Evolutionary conservation across 2,329 filamentous ascomycete species (phyloP).

Genomic region (Periconia digitata): DNA sequence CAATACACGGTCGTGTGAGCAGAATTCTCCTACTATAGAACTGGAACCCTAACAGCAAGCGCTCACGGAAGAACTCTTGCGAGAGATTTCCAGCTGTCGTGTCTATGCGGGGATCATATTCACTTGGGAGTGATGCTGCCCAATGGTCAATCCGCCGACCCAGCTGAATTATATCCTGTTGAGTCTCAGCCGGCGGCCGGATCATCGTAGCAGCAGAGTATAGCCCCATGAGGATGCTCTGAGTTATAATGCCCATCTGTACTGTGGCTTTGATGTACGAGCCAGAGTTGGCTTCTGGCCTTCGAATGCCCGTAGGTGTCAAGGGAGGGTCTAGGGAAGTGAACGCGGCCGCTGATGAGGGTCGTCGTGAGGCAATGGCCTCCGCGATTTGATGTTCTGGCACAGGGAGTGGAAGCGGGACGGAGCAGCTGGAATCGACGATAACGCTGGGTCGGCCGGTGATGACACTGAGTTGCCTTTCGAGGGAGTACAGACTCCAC

Average conservation of each 20-base stretch:
- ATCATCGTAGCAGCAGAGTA: conserved; percentile 40
- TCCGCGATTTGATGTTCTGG: conserved; percentile 22
- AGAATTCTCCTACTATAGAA: conserved; percentile 45
- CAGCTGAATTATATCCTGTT: conserved; percentile 36
- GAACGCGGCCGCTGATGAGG: conserved; percentile 6
- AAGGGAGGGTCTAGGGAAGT: conserved; percentile 2
- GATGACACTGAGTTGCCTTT: conserved; percentile 42
- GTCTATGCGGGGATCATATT: conserved; percentile 30
- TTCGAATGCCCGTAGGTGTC: conserved; percentile 3
- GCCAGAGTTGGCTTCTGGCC: conserved; percentile 18
- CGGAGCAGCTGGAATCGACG: conserved; percentile 37
- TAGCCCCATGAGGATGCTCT: conserved; percentile 37
- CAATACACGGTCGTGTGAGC: conserved; percentile 43
- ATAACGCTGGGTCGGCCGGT: conserved; percentile 45
- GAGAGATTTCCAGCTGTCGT: neutral
- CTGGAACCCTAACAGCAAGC: conserved; percentile 34
- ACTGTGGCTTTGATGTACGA: conserved; percentile 30
- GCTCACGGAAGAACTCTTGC: conserved; percentile 22
- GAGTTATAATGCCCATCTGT: conserved; percentile 36
- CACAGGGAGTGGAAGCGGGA: conserved; percentile 33
- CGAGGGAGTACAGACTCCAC: conserved; percentile 46
- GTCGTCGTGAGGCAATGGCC: conserved; percentile 9
- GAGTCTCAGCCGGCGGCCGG: conserved; percentile 35
- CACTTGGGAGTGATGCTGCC: conserved; percentile 29
- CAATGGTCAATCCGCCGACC: conserved; percentile 38